These are phyloP conservation scores for Yarrowia sp. DNA, from an alignment of 805 yeast genomes.

Conservation along the genomic window DNA sequence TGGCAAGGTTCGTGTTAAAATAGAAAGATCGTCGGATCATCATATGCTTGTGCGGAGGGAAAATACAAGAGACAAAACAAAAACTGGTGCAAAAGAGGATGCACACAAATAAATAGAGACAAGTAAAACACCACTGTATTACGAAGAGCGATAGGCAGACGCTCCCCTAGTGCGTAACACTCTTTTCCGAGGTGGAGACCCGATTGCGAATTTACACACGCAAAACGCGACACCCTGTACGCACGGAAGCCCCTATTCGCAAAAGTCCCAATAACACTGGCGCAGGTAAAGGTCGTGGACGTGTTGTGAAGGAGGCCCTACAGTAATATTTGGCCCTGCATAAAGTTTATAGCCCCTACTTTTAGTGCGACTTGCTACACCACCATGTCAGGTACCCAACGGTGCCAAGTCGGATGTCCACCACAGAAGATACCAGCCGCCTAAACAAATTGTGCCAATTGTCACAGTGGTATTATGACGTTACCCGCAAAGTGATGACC, in stretches of 20 bases:
- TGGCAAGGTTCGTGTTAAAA: background rate
- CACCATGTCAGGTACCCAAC: background rate
- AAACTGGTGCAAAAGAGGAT: constrained; percentile 2
- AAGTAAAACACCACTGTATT: background rate
- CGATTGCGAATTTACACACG: no score
- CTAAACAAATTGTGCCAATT: background rate
- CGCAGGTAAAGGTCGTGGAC: no score
- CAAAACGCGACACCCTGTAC: no score
- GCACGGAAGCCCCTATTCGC: no score
- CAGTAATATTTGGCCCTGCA: constrained; percentile 15
- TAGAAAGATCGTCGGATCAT: constrained; percentile 11
- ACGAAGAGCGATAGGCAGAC: no score
- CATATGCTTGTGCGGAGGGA: constrained; percentile 3
- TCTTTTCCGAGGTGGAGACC: no score
- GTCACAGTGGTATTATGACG: background rate
- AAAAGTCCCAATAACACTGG: background rate
- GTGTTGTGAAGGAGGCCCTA: background rate
- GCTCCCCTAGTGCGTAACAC: no score
- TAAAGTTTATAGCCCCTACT: constrained; percentile 16
- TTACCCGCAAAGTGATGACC: background rate
- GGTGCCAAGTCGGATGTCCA: background rate
- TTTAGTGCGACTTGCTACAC: background rate
- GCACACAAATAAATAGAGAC: constrained; percentile 4
- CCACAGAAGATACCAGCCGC: background rate
- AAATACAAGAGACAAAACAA: background rate